Evolutionary conservation across 768 basidiomycete genomes (phyloP).

Genomic region (Suillus paluster): DNA sequence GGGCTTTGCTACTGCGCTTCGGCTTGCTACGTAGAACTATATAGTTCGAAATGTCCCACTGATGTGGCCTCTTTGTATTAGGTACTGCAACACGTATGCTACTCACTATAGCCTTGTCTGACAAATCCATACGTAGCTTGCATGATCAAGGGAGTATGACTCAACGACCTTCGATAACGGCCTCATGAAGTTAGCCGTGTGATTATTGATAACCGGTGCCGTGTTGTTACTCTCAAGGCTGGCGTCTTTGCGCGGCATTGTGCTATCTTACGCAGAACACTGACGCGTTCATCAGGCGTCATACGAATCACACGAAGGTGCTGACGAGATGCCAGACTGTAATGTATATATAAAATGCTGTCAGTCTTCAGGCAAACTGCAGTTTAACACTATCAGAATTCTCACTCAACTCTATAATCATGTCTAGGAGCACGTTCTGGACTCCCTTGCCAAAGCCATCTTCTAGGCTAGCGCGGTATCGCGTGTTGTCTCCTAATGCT

Average conservation of each 20-base stretch:
- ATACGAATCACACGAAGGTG: neutral
- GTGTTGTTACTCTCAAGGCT: too few relatives aligned
- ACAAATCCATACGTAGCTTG: too few relatives aligned
- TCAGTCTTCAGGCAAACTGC: conserved; percentile 1
- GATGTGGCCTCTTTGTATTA: too few relatives aligned
- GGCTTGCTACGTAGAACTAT: too few relatives aligned
- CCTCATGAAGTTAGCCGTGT: too few relatives aligned
- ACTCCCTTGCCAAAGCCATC: conserved; percentile 28
- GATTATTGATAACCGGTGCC: too few relatives aligned
- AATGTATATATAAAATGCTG: neutral
- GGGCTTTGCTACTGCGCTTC: too few relatives aligned
- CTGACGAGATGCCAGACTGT: neutral
- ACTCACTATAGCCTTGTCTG: too few relatives aligned
- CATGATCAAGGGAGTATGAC: too few relatives aligned
- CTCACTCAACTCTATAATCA: neutral
- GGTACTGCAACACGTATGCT: too few relatives aligned
- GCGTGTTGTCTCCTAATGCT: conserved; percentile 43
- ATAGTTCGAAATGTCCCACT: too few relatives aligned
- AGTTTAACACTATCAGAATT: neutral
- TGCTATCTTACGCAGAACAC: neutral
- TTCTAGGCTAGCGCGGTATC: conserved; percentile 42
- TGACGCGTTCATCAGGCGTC: neutral
- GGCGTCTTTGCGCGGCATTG: neutral
- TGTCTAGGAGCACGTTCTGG: neutral
- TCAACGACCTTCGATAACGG: too few relatives aligned